These are phyloP conservation scores for Salix purpurea DNA, from an alignment of 345 rosid species.

Conservation along the genomic window DNA sequence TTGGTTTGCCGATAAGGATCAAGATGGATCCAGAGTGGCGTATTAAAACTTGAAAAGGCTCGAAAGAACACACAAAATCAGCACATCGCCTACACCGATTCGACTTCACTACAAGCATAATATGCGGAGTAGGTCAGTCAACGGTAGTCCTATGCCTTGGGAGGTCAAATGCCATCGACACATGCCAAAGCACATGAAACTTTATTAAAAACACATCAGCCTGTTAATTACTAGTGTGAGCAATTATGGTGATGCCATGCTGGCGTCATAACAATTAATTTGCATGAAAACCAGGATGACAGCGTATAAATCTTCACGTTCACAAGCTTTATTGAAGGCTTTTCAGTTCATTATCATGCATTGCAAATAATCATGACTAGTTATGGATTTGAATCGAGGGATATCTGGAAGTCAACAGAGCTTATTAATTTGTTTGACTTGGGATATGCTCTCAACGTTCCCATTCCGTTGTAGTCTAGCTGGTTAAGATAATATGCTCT, in stretches of 20 bases:
- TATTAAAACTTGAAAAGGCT: neutral
- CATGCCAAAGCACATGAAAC: no score
- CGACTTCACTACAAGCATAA: neutral
- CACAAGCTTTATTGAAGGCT: neutral
- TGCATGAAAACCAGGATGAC: neutral
- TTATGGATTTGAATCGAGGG: neutral
- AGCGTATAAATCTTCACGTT: neutral
- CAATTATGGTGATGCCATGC: neutral
- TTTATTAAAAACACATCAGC: neutral
- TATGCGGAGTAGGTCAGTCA: neutral
- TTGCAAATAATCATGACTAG: neutral
- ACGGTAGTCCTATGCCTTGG: neutral
- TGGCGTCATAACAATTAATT: neutral
- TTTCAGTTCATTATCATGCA: neutral
- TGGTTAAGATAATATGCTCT: conserved; percentile 75
- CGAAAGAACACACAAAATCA: neutral
- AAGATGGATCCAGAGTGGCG: neutral
- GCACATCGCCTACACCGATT: neutral
- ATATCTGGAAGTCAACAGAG: neutral
- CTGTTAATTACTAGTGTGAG: neutral
- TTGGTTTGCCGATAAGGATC: neutral
- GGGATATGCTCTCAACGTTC: no score
- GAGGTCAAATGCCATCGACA: neutral
- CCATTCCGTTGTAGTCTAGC: no score
- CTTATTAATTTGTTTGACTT: neutral